Percentiles rank a stretch among this genome's conserved stretches.
These are phyloP conservation scores for Raddia distichophylla DNA, from an alignment of 176 grass and related monocot species.

Conservation along the genomic window DNA sequence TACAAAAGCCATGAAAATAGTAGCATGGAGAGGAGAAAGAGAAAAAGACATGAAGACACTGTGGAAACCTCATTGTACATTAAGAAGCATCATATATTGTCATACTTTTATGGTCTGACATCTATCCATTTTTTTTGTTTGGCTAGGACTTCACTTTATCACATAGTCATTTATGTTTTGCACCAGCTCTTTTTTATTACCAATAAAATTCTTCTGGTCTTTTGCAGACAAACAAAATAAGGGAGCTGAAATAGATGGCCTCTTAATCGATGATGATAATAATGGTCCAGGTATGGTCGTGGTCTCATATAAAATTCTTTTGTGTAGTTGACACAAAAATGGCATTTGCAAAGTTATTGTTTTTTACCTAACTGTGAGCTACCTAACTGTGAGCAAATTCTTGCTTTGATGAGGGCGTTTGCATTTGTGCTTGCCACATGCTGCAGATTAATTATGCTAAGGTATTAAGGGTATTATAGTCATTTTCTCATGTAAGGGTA, in stretches of 20 bases:
- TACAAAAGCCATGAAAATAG: constrained; percentile 52
- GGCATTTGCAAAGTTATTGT: constrained; percentile 1
- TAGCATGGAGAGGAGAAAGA: constrained; percentile 78
- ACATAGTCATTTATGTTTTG: constrained; percentile 20
- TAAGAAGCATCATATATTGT: constrained; percentile 65
- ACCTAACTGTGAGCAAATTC: constrained; percentile 13
- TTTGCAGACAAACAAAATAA: constrained; percentile 57
- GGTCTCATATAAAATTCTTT: constrained; percentile 22
- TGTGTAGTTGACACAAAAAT: constrained; percentile 22
- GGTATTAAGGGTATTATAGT: not conserved
- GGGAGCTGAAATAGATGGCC: constrained; percentile 60
- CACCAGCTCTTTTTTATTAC: not conserved
- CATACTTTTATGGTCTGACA: constrained; percentile 76
- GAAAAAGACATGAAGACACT: constrained; percentile 74
- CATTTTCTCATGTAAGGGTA: too few species aligned
- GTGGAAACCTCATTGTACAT: constrained; percentile 67
- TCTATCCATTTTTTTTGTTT: constrained; percentile 33
- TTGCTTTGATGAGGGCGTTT: constrained; percentile 1
- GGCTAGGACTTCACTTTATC: constrained; percentile 32
- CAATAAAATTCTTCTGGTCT: constrained; percentile 29
- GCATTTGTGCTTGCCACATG: not conserved
- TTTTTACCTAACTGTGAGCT: constrained; percentile 14
- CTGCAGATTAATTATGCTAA: constrained; percentile 5
- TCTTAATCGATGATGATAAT: constrained; percentile 71
- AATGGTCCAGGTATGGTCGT: constrained; percentile 43